These are phyloP conservation scores for Rubroshorea leprosula DNA, from an alignment of 345 rosid genomes.

Conservation along the genomic window DNA sequence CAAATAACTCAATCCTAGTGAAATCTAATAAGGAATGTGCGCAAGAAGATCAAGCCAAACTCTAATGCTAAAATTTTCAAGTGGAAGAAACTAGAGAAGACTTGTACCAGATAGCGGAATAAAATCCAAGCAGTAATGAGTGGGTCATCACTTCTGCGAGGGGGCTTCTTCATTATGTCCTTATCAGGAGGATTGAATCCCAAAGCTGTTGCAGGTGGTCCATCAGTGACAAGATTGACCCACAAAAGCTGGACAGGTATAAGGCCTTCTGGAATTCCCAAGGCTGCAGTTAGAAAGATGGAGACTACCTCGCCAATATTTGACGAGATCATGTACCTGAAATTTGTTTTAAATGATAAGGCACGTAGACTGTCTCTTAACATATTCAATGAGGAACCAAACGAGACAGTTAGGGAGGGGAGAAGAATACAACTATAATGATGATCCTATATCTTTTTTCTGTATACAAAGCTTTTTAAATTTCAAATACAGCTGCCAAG, in stretches of 20 bases:
- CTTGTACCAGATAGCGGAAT: constrained; percentile 66
- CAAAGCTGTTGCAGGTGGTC: constrained; percentile 78
- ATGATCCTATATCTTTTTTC: no score
- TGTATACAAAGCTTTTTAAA: background rate
- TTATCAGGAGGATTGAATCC: constrained; percentile 79
- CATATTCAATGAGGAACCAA: background rate
- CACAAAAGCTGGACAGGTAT: constrained; percentile 80
- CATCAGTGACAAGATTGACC: constrained; percentile 83
- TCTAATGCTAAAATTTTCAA: background rate
- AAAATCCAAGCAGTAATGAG: constrained; percentile 62
- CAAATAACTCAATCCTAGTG: constrained; percentile 1
- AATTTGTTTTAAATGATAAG: background rate
- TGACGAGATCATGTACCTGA: constrained; percentile 82
- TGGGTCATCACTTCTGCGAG: constrained; percentile 64
- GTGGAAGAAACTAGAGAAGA: background rate
- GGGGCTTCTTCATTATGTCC: constrained; percentile 66
- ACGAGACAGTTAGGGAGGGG: background rate
- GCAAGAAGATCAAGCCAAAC: background rate
- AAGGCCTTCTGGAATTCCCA: constrained; percentile 75
- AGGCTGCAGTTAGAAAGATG: constrained; percentile 67
- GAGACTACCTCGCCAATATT: constrained; percentile 79
- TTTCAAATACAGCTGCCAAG: background rate
- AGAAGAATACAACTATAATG: background rate
- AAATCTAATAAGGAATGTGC: background rate
- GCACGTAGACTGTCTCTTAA: background rate